Evolutionary conservation across 2,329 filamentous ascomycete genomes (phyloP).

Genomic region (Xylariaceae sp.): DNA sequence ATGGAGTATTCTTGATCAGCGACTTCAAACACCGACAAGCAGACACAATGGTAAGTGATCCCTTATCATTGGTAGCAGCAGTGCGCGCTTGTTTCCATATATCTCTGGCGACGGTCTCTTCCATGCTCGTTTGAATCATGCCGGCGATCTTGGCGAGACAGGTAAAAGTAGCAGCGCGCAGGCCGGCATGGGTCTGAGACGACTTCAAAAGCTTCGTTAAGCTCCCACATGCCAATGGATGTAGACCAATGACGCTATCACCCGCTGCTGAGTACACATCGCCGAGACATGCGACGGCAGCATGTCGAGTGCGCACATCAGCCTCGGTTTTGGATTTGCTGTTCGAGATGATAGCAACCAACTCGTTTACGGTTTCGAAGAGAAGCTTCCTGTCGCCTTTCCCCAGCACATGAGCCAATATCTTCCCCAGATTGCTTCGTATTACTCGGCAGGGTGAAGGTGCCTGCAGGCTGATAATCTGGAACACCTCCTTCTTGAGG

Average conservation of each 20-base stretch:
- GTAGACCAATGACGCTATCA: slow-evolving; percentile 84
- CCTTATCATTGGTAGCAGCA: slow-evolving; percentile 75
- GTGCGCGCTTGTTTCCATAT: slow-evolving; percentile 88
- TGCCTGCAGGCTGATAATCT: slow-evolving; percentile 78
- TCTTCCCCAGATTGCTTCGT: slow-evolving; percentile 81
- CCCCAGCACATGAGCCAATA: slow-evolving; percentile 75
- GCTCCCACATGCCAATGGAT: slow-evolving; percentile 67
- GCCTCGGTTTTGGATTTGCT: slow-evolving; percentile 72
- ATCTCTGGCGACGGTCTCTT: slow-evolving; percentile 81
- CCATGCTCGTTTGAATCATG: slow-evolving; percentile 72
- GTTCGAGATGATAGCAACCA: slow-evolving; percentile 67
- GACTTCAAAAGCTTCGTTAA: slow-evolving; percentile 77
- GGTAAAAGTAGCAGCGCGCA: slow-evolving; percentile 73
- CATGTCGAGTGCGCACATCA: slow-evolving; percentile 77
- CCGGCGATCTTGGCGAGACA: slow-evolving; percentile 71
- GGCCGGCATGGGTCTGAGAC: slow-evolving; percentile 73
- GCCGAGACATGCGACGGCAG: slow-evolving; percentile 80
- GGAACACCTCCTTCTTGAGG: slow-evolving; percentile 90
- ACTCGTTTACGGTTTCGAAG: slow-evolving; percentile 90
- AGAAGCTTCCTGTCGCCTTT: slow-evolving; percentile 87
- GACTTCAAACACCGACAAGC: slow-evolving; percentile 76
- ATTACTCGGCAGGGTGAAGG: slow-evolving; percentile 85
- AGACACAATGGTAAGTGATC: slow-evolving; percentile 71
- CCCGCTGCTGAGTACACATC: slow-evolving; percentile 89
- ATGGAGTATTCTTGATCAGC: slow-evolving; percentile 67